Evolutionary conservation across 306 rosid species (phyloP).

Genomic region (Hippophae tibetana): DNA sequence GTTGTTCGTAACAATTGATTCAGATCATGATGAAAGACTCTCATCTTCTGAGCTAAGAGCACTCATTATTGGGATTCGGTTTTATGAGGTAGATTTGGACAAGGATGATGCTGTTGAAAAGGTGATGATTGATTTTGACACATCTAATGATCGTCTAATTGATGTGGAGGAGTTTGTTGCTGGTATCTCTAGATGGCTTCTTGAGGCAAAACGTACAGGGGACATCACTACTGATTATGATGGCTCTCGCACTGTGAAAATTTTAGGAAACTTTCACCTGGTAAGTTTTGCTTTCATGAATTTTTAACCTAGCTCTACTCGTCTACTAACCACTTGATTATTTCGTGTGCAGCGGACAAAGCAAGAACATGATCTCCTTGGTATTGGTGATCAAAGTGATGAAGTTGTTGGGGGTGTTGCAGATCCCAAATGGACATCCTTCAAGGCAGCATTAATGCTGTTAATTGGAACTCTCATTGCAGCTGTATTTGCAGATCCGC

Average conservation of each 20-base stretch:
- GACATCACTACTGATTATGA: constrained; percentile 26
- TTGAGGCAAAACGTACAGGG: constrained; percentile 25
- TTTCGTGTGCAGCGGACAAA: constrained; percentile 53
- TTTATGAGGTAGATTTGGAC: constrained; percentile 58
- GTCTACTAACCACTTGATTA: not conserved
- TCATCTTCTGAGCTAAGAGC: constrained; percentile 61
- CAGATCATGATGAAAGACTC: constrained; percentile 32
- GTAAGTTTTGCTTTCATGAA: constrained; percentile 30
- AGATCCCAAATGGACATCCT: constrained; percentile 28
- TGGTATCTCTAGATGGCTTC: constrained; percentile 63
- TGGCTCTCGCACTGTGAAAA: constrained; percentile 40
- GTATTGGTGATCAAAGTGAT: constrained; percentile 35
- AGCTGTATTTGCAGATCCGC: constrained; percentile 78
- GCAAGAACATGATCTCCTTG: constrained; percentile 61
- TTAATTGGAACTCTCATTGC: constrained; percentile 70
- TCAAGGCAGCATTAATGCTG: constrained; percentile 55
- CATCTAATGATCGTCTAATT: constrained; percentile 30
- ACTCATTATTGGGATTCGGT: constrained; percentile 57
- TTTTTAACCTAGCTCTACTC: not conserved
- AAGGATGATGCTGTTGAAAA: constrained; percentile 45
- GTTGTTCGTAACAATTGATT: constrained; percentile 50
- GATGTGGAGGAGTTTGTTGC: constrained; percentile 37
- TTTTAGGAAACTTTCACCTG: constrained; percentile 35
- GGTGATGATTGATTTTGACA: constrained; percentile 57
- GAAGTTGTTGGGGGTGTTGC: constrained; percentile 36